phyloP scores from a whole-genome alignment of 495 filamentous ascomycete species.

The Paragyromitra xinjiangensis region DNA sequence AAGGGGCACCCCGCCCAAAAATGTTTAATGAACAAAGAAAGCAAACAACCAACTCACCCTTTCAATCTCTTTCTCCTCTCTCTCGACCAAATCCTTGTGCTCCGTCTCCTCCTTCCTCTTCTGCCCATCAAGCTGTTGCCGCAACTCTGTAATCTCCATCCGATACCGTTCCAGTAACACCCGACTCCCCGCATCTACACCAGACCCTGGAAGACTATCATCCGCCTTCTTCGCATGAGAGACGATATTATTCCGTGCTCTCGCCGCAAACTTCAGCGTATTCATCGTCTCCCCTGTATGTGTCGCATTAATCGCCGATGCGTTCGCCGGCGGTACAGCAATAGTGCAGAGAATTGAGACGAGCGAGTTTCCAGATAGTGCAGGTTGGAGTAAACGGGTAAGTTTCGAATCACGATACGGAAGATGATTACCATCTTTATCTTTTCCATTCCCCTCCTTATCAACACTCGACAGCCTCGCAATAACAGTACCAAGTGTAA shows the following conservation, averaged over 20 bases:
- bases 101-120: conserved; percentile 75
- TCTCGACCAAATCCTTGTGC: conserved; percentile 65
- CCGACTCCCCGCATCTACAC: conserved; percentile 80
- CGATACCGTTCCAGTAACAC: conserved; percentile 92
- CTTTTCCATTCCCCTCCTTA: conserved; percentile 82
- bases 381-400: conserved; percentile 89
- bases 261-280: conserved; percentile 94
- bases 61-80: conserved; percentile 80
- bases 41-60: conserved; percentile 60
- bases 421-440: conserved; percentile 83
- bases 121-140: conserved; percentile 81
- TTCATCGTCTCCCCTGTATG: conserved; percentile 91
- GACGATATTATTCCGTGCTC: conserved; percentile 97
- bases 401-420: conserved; percentile 98
- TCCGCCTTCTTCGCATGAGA: conserved; percentile 96
- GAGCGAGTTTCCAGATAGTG: conserved; percentile 89
- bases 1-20: conserved; percentile 18
- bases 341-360: conserved; percentile 98
- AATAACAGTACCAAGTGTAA: conserved; percentile 95
- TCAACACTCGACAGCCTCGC: conserved; percentile 79
- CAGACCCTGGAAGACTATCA: conserved; percentile 75
- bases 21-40: conserved; percentile 14
- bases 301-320: conserved; percentile 66
- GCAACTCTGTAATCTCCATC: conserved; percentile 87
- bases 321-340: conserved; percentile 75